These are phyloP conservation scores for Penicillium oxalicum DNA, from an alignment of 2,329 filamentous ascomycete species.

Conservation along the genomic window DNA sequence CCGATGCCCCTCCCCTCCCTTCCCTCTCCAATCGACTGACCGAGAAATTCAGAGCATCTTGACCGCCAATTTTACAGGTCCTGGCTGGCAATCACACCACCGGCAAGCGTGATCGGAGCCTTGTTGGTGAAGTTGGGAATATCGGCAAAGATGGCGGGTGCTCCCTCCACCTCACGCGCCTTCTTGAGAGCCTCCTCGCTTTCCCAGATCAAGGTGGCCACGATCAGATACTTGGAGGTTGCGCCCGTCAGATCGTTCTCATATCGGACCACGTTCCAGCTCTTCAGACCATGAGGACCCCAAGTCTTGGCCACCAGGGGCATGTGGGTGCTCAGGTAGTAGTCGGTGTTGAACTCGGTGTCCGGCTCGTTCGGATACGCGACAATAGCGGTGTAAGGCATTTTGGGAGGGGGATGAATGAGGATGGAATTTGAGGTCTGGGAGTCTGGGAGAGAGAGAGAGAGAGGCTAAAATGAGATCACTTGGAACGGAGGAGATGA, in stretches of 20 bases:
- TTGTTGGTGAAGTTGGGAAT: slow-evolving; percentile 22
- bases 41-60: too few relatives aligned
- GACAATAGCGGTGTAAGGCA: slow-evolving; percentile 15
- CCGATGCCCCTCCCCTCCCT: too few relatives aligned
- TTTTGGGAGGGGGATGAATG: slow-evolving; percentile 4
- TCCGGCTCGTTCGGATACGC: slow-evolving; percentile 19
- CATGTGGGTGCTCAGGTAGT: slow-evolving; percentile 22
- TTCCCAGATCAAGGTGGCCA: slow-evolving; percentile 15
- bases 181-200: slow-evolving; percentile 13
- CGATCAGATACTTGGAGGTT: slow-evolving; percentile 13
- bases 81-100: slow-evolving; percentile 1
- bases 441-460: not conserved
- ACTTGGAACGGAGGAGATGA: not conserved
- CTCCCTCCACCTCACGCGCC: slow-evolving; percentile 5
- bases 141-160: slow-evolving; percentile 13
- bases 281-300: slow-evolving; percentile 13
- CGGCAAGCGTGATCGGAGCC: slow-evolving; percentile 16
- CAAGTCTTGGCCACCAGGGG: slow-evolving; percentile 16
- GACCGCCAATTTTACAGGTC: not conserved
- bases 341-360: slow-evolving; percentile 17
- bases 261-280: slow-evolving; percentile 17
- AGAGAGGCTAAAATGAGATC: not conserved
- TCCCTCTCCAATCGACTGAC: too few relatives aligned
- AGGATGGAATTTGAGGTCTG: too few relatives aligned
- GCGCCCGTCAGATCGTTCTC: slow-evolving; percentile 12